Evolutionary conservation across 176 grass and related monocot genomes (phyloP).

Genomic region (Phoenix roebelenii): DNA sequence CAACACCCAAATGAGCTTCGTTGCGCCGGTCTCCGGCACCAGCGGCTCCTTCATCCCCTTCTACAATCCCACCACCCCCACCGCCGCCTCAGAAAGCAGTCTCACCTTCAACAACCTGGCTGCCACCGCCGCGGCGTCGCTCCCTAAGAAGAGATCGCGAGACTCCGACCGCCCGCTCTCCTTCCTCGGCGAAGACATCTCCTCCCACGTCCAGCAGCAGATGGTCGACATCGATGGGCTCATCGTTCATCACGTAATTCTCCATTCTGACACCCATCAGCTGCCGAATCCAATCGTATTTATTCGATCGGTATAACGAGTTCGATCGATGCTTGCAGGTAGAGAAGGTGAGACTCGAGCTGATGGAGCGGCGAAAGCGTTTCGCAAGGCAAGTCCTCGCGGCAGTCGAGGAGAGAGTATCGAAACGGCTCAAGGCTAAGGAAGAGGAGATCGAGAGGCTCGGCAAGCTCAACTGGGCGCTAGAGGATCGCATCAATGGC

Average conservation of each 20-base stretch:
- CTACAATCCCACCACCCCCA: constrained; percentile 7
- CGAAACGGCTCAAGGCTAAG: constrained; percentile 40
- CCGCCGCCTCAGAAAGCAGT: constrained; percentile 24
- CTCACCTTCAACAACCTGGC: constrained; percentile 31
- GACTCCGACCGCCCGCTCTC: background rate
- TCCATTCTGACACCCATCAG: no score
- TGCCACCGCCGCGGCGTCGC: no score
- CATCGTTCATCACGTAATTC: constrained; percentile 51
- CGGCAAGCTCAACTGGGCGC: constrained; percentile 37
- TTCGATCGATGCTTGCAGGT: constrained; percentile 24
- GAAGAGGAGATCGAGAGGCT: constrained; percentile 52
- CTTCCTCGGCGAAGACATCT: constrained; percentile 12
- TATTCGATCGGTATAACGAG: no score
- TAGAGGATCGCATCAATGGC: constrained; percentile 39
- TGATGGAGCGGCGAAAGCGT: constrained; percentile 34
- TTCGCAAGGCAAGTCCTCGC: constrained; percentile 19
- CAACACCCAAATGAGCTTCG: background rate
- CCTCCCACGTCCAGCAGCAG: constrained; percentile 33
- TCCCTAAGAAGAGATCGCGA: constrained; percentile 9
- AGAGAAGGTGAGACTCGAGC: constrained; percentile 28
- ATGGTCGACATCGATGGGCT: constrained; percentile 47
- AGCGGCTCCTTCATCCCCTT: background rate
- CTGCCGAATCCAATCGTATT: no score
- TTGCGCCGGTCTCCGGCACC: background rate
- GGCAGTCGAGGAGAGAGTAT: constrained; percentile 29